Evolutionary conservation across 2,329 filamentous ascomycete species (phyloP), one percentile per base, ranked within the genome.

Genomic region (Aspergillus tanneri): DNA sequence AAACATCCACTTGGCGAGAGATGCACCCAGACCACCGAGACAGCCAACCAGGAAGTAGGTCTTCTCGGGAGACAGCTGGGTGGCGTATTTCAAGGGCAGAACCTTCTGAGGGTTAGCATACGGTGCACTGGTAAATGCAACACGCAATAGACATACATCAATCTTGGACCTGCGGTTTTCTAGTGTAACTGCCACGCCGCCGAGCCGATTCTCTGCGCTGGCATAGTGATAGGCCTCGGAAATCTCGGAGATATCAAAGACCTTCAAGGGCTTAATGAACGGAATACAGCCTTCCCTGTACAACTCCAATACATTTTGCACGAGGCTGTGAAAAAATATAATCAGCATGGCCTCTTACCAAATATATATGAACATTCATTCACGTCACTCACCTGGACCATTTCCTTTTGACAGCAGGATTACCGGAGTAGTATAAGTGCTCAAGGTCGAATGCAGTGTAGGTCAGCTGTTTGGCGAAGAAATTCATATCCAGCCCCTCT

Each of bases 391-490:
- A 41, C 11, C 25, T 18, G 38, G 24, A 19, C 9, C 32, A 38
- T 11, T 22, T 14, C 25, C 27, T 7, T 43, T 19, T 6, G 3
- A n/a, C 8, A 50, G 30, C 4, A 47, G 27, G 12, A n/a, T 37
- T 19, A 1, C 11, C 11, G 3, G 43, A 35, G 11, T 32, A 10
- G 18, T 35, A 47, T 4, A 51, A 32, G 6, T 22, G 5, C 4
- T 14, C 18, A 14, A 51, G 21, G n/a, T 51, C 49, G 14, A 51
- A 51, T 0, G 49, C 44, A 16, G 40, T 44, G 6, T 44, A 51
- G 3, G 40, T 35, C 11, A 21, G 12, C 10, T 41, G 21, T 10
- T 32, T 30, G 2, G 4, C 5, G 16, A 51, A 51, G 4, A 10
- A 21, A 25, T 21, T 9, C 32, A 49, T 45, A 12, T 43, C 43